Percentiles rank a stretch among this genome's conserved stretches.
These are phyloP conservation scores for Curvularia spicifera DNA, from an alignment of 2,329 filamentous ascomycete species.

Conservation along the genomic window DNA sequence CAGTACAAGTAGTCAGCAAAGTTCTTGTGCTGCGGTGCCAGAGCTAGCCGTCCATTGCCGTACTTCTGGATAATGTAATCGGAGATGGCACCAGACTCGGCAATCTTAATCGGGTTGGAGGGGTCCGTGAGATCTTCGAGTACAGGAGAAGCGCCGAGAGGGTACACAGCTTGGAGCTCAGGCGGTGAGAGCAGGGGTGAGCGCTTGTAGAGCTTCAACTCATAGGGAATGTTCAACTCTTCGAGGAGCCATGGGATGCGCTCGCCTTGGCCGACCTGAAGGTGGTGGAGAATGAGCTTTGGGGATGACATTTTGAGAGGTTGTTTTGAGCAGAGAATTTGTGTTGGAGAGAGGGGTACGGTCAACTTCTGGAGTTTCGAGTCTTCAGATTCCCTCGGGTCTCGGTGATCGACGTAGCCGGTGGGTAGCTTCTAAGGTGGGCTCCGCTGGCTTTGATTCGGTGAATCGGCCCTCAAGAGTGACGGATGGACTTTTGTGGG, in stretches of 20 bases:
- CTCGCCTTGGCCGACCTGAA: conserved; percentile 64
- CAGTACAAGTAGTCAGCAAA: conserved; percentile 70
- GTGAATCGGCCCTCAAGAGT: not conserved
- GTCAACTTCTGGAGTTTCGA: not conserved
- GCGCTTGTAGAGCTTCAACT: conserved; percentile 56
- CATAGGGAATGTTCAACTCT: conserved; percentile 65
- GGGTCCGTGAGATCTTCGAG: conserved; percentile 59
- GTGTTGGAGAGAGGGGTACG: not conserved
- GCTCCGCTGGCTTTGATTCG: conserved; percentile 17
- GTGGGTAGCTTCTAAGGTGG: conserved; percentile 1
- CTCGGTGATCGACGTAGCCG: conserved; percentile 20
- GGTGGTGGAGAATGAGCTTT: conserved; percentile 47
- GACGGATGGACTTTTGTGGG: not conserved
- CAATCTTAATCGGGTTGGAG: conserved; percentile 59
- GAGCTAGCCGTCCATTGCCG: conserved; percentile 55
- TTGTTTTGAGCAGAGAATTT: not conserved
- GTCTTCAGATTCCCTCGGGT: conserved; percentile 4
- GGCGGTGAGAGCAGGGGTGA: conserved; percentile 51
- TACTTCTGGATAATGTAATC: conserved; percentile 68
- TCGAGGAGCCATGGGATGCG: conserved; percentile 70
- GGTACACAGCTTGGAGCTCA: conserved; percentile 42
- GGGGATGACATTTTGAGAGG: conserved; percentile 26
- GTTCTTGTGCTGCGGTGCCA: conserved; percentile 54
- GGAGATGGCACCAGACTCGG: conserved; percentile 65
- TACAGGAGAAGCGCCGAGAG: conserved; percentile 64